A percentile compares a stretch with the other conserved stretches of the same genome.
These are phyloP conservation scores for Aspergillus japonicus DNA, from an alignment of 2,329 filamentous ascomycete genomes.

Conservation along the genomic window DNA sequence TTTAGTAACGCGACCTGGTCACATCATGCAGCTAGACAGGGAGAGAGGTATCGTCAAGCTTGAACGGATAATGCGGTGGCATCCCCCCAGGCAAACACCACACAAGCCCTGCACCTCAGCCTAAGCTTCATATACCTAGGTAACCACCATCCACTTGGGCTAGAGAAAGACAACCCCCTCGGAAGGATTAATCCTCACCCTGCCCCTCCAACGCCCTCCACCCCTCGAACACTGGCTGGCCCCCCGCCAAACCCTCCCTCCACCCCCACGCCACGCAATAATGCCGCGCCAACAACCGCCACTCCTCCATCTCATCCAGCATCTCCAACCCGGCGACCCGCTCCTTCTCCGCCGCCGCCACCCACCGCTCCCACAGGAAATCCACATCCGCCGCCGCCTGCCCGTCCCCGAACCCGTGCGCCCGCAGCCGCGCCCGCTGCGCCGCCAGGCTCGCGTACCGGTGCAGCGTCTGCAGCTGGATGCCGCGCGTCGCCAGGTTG, in stretches of 20 bases:
- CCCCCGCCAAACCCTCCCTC: conserved; percentile 45
- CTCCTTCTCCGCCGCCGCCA: conserved; percentile 68
- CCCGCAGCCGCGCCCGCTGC: conserved; percentile 65
- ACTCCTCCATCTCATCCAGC: conserved; percentile 93
- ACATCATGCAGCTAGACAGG: no score
- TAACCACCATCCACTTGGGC: no score
- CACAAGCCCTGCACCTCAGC: no score
- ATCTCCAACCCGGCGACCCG: conserved; percentile 78
- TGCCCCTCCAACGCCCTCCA: conserved; percentile 39
- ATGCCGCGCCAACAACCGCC: conserved; percentile 80
- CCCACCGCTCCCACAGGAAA: conserved; percentile 76
- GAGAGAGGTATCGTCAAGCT: no score
- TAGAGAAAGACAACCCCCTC: no score
- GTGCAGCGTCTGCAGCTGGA: conserved; percentile 79
- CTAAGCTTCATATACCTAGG: no score
- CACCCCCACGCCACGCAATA: conserved; percentile 91
- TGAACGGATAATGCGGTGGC: no score
- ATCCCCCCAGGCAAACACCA: no score
- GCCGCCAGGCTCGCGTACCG: conserved; percentile 66
- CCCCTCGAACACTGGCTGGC: conserved; percentile 29
- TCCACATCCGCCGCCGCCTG: conserved; percentile 61
- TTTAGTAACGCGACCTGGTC: no score
- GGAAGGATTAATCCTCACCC: background rate
- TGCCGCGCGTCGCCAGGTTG: conserved; percentile 78
- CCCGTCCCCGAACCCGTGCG: conserved; percentile 63